phyloP scores from a whole-genome alignment of 495 filamentous ascomycete species.

The Tuber melanosporum region DNA sequence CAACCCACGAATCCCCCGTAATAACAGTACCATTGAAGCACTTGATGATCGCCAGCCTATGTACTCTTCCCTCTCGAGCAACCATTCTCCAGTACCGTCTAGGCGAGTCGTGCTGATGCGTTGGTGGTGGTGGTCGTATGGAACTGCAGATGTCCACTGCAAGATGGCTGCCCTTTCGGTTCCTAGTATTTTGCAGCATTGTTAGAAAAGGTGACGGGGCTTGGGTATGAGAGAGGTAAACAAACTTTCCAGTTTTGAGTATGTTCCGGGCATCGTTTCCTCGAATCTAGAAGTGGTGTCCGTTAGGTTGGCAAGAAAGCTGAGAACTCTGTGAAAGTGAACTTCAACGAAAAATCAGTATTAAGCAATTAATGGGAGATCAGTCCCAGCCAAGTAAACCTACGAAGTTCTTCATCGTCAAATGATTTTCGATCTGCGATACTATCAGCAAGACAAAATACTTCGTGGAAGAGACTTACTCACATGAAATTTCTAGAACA shows the following conservation, averaged over 20 bases:
- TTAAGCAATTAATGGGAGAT: not conserved
- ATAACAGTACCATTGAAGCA: slow-evolving; percentile 17
- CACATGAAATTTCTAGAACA: not conserved
- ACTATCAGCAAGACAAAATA: not conserved
- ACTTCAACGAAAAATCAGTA: not conserved
- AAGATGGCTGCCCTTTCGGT: slow-evolving; percentile 9
- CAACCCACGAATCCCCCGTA: slow-evolving; percentile 26
- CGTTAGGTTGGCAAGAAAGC: not conserved
- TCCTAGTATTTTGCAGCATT: not conserved
- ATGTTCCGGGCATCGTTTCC: not conserved
- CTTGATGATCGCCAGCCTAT: slow-evolving; percentile 13
- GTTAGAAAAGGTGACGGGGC: not conserved
- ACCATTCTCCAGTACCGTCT: slow-evolving; percentile 22
- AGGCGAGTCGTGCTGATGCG: slow-evolving; percentile 10
- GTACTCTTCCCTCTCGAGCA: slow-evolving; percentile 19
- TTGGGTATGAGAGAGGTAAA: not conserved
- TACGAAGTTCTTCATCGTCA: not conserved
- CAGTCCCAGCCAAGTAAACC: not conserved
- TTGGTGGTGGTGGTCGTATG: slow-evolving; percentile 15
- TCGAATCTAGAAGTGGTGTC: not conserved
- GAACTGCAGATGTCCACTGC: slow-evolving; percentile 12
- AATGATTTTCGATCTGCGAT: not conserved
- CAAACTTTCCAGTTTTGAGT: not conserved
- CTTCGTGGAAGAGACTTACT: not conserved
- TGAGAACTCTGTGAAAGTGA: not conserved